A percentile compares a stretch with the other conserved stretches of the same genome.
Conservation (phyloP, 2,329 filamentous ascomycete species). For the Nothomitra cinnamomea region DNA sequence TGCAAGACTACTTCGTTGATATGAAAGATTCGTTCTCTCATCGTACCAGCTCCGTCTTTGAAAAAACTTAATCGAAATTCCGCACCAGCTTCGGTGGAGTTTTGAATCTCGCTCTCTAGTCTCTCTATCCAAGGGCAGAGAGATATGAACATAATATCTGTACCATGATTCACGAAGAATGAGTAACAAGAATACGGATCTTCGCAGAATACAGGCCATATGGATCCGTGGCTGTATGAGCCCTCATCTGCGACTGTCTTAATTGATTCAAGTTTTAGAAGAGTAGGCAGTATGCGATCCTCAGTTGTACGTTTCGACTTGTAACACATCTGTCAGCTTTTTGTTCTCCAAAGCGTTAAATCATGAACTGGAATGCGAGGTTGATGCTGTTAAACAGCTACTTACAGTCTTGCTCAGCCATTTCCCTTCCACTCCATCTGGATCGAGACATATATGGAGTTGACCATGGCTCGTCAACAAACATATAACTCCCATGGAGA, state of each 20-base stretch:
- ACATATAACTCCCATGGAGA: constrained; percentile 40
- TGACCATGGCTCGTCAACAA: constrained; percentile 37
- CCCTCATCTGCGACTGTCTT: constrained; percentile 19
- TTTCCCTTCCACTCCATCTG: constrained; percentile 43
- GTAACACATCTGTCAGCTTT: not conserved
- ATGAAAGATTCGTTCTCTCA: constrained; percentile 30
- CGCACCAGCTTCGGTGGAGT: constrained; percentile 32
- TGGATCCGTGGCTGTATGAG: constrained; percentile 5
- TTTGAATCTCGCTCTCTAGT: constrained; percentile 38
- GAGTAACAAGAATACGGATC: constrained; percentile 39
- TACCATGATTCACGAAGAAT: constrained; percentile 39
- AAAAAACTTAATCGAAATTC: constrained; percentile 39
- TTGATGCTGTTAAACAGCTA: constrained; percentile 19
- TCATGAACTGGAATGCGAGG: not conserved
- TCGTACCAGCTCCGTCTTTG: constrained; percentile 32
- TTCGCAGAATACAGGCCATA: constrained; percentile 37
- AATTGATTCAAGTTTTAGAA: constrained; percentile 27
- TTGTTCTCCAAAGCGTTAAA: not conserved
- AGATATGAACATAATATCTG: constrained; percentile 36
- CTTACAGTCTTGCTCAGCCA: constrained; percentile 28
- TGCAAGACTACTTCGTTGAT: not conserved
- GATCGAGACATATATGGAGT: constrained; percentile 41
- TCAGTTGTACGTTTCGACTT: constrained; percentile 16
- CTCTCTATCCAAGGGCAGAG: constrained; percentile 38
- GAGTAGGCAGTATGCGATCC: constrained; percentile 16